Evolutionary conservation across 768 basidiomycete species (phyloP).

Genomic region (Rhodotorula sphaerocarpa): DNA sequence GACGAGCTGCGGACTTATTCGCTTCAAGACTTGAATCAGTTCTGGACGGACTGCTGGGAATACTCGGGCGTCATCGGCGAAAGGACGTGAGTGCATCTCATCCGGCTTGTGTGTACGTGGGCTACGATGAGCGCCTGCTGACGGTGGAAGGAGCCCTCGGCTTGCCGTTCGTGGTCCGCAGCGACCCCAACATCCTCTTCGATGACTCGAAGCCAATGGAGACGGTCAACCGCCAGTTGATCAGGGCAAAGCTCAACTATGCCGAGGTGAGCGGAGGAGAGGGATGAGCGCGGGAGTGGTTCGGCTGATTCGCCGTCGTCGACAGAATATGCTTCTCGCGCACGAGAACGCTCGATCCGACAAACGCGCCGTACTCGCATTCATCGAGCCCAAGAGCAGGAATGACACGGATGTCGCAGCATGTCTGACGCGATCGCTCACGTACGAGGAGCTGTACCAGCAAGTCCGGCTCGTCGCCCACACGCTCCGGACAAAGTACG

Average conservation of each 20-base stretch:
- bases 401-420: constrained; percentile 11
- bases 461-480: constrained; percentile 31
- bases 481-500: constrained; percentile 28
- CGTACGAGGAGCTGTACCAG: constrained; percentile 37
- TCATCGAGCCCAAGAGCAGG: constrained; percentile 31
- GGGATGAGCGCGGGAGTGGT: not conserved
- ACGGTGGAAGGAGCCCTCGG: not conserved
- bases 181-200: constrained; percentile 21
- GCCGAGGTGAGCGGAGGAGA: constrained; percentile 19
- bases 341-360: constrained; percentile 33
- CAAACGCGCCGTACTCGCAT: constrained; percentile 34
- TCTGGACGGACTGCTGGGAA: constrained; percentile 33
- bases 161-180: not conserved
- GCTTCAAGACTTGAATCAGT: constrained; percentile 22
- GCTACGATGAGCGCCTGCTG: too few relatives aligned
- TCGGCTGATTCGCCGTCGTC: too few relatives aligned
- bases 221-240: constrained; percentile 11
- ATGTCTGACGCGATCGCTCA: constrained; percentile 27
- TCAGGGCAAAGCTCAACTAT: constrained; percentile 27
- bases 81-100: constrained; percentile 9
- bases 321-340: constrained; percentile 36
- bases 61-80: constrained; percentile 34
- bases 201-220: constrained; percentile 29
- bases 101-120: too few relatives aligned
- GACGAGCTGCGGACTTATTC: constrained; percentile 30